phyloP scores from a whole-genome alignment of 805 yeast species.

The Pachysolen tannophilus region DNA sequence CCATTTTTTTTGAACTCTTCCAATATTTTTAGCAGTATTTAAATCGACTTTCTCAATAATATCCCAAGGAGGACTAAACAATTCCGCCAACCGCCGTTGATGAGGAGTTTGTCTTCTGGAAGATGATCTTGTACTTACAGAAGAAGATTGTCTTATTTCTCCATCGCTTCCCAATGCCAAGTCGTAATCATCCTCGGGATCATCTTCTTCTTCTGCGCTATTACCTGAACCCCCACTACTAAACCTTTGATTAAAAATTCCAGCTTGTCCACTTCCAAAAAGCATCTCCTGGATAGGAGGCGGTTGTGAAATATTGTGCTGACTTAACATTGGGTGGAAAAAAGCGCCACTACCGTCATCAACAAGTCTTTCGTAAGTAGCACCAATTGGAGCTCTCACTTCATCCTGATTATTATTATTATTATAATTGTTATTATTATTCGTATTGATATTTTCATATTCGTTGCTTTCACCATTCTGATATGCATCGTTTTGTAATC shows the following conservation, averaged over 20 bases:
- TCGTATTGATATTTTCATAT: too few species aligned
- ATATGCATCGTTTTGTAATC: constrained; percentile 59
- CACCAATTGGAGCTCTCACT: constrained; percentile 74
- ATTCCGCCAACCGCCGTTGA: constrained; percentile 65
- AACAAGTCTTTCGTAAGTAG: constrained; percentile 69
- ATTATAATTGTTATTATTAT: too few species aligned
- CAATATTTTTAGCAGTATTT: constrained; percentile 67
- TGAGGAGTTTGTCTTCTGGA: constrained; percentile 29
- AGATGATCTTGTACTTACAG: constrained; percentile 30
- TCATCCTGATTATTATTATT: constrained; percentile 33
- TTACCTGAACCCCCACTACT: constrained; percentile 15
- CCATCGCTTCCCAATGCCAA: constrained; percentile 32
- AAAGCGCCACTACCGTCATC: constrained; percentile 38
- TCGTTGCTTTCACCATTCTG: too few species aligned
- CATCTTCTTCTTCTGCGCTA: constrained; percentile 30
- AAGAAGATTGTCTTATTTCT: constrained; percentile 21
- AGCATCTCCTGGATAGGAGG: constrained; percentile 9
- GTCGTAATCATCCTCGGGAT: constrained; percentile 23
- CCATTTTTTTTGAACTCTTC: constrained; percentile 66
- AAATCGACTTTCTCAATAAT: constrained; percentile 60
- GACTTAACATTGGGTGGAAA: background rate
- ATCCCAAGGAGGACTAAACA: constrained; percentile 94
- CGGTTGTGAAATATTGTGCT: constrained; percentile 2
- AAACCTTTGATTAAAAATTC: constrained; percentile 21
- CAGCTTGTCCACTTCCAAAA: background rate